Percentiles rank a stretch among this genome's conserved stretches.
phyloP scores from a whole-genome alignment of 1,284 basidiomycete species.

The Ceratobasidium sp. region DNA sequence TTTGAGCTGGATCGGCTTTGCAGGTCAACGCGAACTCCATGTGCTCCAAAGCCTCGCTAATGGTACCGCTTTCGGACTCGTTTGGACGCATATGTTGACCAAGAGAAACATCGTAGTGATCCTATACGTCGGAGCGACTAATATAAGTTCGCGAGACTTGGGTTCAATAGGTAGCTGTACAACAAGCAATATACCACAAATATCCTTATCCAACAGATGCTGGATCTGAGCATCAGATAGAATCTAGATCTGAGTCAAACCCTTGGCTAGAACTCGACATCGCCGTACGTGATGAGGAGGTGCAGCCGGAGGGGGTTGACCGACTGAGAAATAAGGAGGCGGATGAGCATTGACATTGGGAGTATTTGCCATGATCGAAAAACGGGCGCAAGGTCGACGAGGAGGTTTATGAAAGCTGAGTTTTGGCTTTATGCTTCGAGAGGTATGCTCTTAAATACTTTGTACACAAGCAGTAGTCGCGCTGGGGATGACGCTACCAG shows the following conservation, averaged over 20 bases:
- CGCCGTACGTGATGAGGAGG: background rate
- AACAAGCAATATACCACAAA: too few relatives aligned
- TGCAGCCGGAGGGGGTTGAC: background rate
- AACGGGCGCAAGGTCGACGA: background rate
- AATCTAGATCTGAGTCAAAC: background rate
- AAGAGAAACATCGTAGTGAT: background rate
- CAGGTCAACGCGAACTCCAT: background rate
- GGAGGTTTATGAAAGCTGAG: background rate
- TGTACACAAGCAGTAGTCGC: background rate
- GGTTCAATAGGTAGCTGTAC: too few relatives aligned
- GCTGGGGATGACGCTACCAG: background rate
- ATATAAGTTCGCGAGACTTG: background rate
- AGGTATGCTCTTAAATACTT: background rate
- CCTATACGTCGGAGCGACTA: background rate
- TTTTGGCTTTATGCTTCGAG: background rate
- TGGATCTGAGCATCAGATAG: background rate
- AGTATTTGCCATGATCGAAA: background rate
- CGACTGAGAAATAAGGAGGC: background rate
- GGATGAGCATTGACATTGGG: background rate
- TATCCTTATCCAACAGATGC: background rate
- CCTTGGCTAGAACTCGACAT: background rate
- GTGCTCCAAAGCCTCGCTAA: background rate
- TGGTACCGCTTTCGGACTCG: background rate
- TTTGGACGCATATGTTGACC: background rate
- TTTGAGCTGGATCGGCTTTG: background rate